Evolutionary conservation across 148 eudicot genomes (phyloP), one percentile per base, ranked within the genome.

Genomic region (Limonium bicolor): DNA sequence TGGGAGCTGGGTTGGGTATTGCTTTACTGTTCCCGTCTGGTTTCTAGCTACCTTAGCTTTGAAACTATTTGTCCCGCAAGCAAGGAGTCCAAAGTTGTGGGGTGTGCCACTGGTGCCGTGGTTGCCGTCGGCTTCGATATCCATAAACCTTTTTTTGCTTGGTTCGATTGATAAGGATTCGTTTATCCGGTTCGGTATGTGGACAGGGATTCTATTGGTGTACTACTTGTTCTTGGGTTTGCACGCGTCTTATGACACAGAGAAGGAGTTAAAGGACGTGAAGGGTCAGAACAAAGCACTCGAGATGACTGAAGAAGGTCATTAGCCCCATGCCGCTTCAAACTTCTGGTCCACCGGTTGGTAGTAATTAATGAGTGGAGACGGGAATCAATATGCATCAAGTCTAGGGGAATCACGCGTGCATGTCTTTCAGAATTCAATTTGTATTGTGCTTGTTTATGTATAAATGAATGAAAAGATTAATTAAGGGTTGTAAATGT

Each of bases 31-130:
- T 0, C 72, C 65, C 0, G 10, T 71, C 3, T 81, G 85, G 93
- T 38, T 77, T 21, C 5, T 68, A 2, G 58, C 65, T 0, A 81
- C 93, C 0, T 38, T 59, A 15, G 65, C 66, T 6, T 30, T 74
- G 2, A 30, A 33, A 8, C 4, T 68, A 6, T 32, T 47, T 5
- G 71, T 77, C 2, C 66, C 70, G 13, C 56, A 63, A 32, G 85
- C 81, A 1, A 66, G 65, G 28, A 15, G 38, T 0, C 71, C 90
- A 0, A 76, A 37, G 47, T 2, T 59, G 0, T 80, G 83, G 83
- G 90, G 86, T 2, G 80, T 63, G 0, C 94, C 94, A 0, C 31
- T 74, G 22, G 74, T 82, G 28, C 94, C 94, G 0, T 82, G 77
- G 77, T 20, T 80, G 15, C 90, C 90, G 3, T 76, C 90, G 0